Evolutionary conservation across 768 basidiomycete genomes (phyloP), one percentile per base, ranked within the genome.

Genomic region (Exidia glandulosa): DNA sequence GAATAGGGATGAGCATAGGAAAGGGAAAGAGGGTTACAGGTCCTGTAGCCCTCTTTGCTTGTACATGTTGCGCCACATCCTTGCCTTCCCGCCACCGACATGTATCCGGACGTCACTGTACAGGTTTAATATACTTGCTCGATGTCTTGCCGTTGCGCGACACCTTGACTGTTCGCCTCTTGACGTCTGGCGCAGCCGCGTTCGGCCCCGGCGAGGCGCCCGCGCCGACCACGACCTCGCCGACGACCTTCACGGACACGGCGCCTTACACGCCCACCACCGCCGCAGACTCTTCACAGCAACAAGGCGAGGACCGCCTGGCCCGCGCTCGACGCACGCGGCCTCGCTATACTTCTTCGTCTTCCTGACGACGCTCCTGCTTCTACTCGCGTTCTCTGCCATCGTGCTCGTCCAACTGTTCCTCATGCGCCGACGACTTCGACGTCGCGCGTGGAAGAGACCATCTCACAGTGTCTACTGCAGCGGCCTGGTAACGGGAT

Each of bases 381-480:
- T 65, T 27, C 61, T 65, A 23, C 56, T 65, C n/a, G 57, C 48
- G 2, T 59, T 65, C 4, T 60, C 61, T 16, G 64, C 59, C 47
- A 56, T 41, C 32, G 66, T 67, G 58, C 62, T 65, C 41, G 30
- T 64, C 25, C 61, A 65, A 2, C 64, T 63, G 2, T 64, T 61
- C 59, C 37, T 67, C 58, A 56, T 67, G 5, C 59, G 66, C 25
- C 62, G 65, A 10, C 61, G 66, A 6, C 66, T 67, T 55, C 63
- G 66, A 10, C 32, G 41, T n/a, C n/a, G n/a, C 55, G 62, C 5
- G 62, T 63, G 2, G 62, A 63, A 33, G 59, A 27, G 9, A 59
- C 62, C 5, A 34, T 63, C 7, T 34, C 59, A 2, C 48, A 48
- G 3, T 48, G 59, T 33, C 25, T 59, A 3, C 59, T 54, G 32